Conservation (phyloP, 441 rosid genomes). For the Brassica balearica region DNA sequence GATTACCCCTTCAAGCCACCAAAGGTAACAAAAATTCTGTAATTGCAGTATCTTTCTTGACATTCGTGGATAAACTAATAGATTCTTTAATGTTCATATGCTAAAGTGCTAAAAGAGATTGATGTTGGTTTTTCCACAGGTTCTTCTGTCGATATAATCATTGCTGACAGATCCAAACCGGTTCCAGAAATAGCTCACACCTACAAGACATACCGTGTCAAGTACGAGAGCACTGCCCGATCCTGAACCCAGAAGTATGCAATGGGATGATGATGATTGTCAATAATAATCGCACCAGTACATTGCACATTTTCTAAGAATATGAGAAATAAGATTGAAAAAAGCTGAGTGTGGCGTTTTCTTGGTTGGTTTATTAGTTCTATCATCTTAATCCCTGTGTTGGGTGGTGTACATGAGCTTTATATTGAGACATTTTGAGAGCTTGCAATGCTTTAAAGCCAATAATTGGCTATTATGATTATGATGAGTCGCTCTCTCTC, state of each 20-base stretch:
- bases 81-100: no score
- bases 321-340: conserved; percentile 6
- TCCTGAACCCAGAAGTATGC: conserved; percentile 84
- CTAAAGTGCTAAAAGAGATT: no score
- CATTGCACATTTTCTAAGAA: conserved; percentile 13
- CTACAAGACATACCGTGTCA: conserved; percentile 78
- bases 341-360: background rate
- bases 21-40: conserved; percentile 52
- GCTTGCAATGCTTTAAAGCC: conserved; percentile 1
- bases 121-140: conserved; percentile 49
- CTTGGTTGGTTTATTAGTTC: conserved; percentile 11
- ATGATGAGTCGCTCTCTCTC: no score
- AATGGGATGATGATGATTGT: conserved; percentile 45
- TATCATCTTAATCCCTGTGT: no score
- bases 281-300: conserved; percentile 3
- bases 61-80: conserved; percentile 46
- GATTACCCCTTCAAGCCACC: conserved; percentile 98
- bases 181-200: conserved; percentile 44
- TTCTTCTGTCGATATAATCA: conserved; percentile 81
- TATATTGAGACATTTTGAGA: conserved; percentile 13
- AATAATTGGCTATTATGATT: background rate
- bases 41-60: conserved; percentile 92
- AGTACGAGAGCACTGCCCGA: conserved; percentile 78
- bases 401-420: conserved; percentile 35
- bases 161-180: conserved; percentile 82